Percentiles rank a stretch among this genome's conserved stretches.
These are phyloP conservation scores for Hypoxylon sp. DNA, from an alignment of 2,329 filamentous ascomycete genomes.

Conservation along the genomic window DNA sequence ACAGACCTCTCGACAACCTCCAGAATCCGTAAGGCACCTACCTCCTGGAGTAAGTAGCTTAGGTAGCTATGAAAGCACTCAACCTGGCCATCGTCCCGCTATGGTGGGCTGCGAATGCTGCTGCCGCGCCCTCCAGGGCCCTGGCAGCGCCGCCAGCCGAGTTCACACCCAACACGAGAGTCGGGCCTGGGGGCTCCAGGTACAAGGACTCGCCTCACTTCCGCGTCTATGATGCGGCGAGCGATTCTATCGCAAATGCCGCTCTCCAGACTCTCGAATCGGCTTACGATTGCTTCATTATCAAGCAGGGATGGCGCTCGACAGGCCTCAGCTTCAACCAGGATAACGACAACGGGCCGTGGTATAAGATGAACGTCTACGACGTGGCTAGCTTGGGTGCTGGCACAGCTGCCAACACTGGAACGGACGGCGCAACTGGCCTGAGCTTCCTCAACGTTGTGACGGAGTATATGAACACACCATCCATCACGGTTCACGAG, in stretches of 20 bases:
- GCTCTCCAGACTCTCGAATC: constrained; percentile 55
- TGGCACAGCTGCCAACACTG: constrained; percentile 53
- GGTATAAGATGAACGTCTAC: constrained; percentile 58
- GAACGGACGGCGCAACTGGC: constrained; percentile 50
- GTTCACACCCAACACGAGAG: constrained; percentile 40
- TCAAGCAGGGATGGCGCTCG: constrained; percentile 50
- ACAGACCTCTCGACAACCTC: not conserved
- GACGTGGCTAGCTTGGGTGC: constrained; percentile 47
- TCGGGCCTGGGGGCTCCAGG: constrained; percentile 44
- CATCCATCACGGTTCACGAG: constrained; percentile 57
- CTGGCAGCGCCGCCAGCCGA: constrained; percentile 39
- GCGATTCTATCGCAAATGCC: constrained; percentile 41
- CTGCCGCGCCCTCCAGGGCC: constrained; percentile 25
- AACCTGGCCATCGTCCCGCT: constrained; percentile 7
- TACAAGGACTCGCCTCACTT: constrained; percentile 52
- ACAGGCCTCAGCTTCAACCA: constrained; percentile 49
- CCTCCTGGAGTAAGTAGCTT: too few species aligned
- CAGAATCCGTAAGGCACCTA: too few species aligned
- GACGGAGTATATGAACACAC: constrained; percentile 48
- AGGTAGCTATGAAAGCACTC: constrained; percentile 17
- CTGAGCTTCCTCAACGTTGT: constrained; percentile 55
- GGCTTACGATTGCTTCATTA: constrained; percentile 53
- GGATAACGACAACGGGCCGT: constrained; percentile 49
- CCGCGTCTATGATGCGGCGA: constrained; percentile 48
- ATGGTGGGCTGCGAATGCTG: constrained; percentile 10